phyloP scores from a whole-genome alignment of 139 green algal genomes.

The Chlamydomonas eustigma region DNA sequence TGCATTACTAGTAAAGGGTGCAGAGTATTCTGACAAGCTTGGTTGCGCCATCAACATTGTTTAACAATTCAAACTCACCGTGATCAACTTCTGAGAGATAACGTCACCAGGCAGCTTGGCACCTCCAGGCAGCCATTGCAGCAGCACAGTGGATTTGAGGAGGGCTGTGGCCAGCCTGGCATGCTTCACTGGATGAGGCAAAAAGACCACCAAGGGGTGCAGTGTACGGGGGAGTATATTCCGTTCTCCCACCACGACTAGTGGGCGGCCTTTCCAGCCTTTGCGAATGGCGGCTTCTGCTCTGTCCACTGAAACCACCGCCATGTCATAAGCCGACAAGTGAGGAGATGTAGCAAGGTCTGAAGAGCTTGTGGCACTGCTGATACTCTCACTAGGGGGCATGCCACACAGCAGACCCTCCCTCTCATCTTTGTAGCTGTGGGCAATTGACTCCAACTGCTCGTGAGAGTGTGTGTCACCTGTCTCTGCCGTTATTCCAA shows the following conservation, averaged over 20 bases:
- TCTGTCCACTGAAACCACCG: slow-evolving; percentile 36
- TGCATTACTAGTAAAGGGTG: no score
- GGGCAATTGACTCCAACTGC: no score
- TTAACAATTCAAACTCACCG: neutral
- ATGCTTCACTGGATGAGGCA: slow-evolving; percentile 19
- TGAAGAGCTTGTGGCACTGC: neutral
- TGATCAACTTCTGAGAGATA: neutral
- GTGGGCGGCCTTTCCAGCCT: slow-evolving; percentile 51
- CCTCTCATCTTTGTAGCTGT: no score
- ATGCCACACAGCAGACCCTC: no score
- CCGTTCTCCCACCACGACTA: slow-evolving; percentile 47
- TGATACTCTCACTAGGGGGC: no score
- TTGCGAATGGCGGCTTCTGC: slow-evolving; percentile 26
- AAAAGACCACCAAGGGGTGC: slow-evolving; percentile 40
- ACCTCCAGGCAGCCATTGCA: slow-evolving; percentile 20
- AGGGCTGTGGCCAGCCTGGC: slow-evolving; percentile 26
- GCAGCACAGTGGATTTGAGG: slow-evolving; percentile 35
- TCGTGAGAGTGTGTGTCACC: neutral
- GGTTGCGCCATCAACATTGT: no score
- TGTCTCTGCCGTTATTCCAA: neutral
- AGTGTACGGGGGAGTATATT: slow-evolving; percentile 28
- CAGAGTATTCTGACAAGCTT: no score
- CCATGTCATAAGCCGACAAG: slow-evolving; percentile 26
- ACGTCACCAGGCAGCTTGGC: slow-evolving; percentile 5
- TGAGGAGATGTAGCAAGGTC: slow-evolving; percentile 1